These are phyloP conservation scores for Pythium periplocum DNA, from an alignment of 352 stramenopile genomes.

Conservation along the genomic window DNA sequence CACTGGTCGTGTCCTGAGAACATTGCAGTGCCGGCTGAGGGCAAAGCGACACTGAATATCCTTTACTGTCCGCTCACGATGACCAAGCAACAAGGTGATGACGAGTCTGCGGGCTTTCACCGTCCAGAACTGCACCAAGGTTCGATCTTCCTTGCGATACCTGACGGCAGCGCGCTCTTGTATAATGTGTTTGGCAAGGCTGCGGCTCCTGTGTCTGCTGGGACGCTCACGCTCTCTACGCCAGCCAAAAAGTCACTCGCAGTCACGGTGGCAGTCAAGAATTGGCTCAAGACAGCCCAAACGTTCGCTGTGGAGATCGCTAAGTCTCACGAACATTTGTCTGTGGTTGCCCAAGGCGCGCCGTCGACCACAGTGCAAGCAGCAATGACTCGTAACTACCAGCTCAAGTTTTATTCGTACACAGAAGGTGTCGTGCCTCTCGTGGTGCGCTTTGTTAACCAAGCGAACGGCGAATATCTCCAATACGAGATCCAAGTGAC, in stretches of 20 bases:
- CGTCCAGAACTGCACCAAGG: constrained; percentile 60
- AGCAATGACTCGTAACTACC: constrained; percentile 62
- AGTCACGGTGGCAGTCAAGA: constrained; percentile 73
- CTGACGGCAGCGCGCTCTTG: constrained; percentile 82
- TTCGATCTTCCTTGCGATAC: constrained; percentile 88
- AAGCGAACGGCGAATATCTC: constrained; percentile 81
- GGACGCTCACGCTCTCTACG: constrained; percentile 37
- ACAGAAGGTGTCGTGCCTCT: constrained; percentile 58
- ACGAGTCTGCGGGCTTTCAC: constrained; percentile 15
- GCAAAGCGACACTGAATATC: constrained; percentile 56
- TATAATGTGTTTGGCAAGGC: constrained; percentile 86
- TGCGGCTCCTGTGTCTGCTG: constrained; percentile 35
- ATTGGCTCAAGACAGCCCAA: constrained; percentile 86
- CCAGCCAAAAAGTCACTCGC: constrained; percentile 75
- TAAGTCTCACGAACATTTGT: constrained; percentile 27
- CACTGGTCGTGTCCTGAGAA: constrained; percentile 85
- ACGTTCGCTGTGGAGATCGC: constrained; percentile 69
- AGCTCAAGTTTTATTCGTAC: constrained; percentile 87
- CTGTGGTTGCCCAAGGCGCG: constrained; percentile 59
- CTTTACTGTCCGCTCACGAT: constrained; percentile 84
- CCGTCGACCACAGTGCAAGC: constrained; percentile 63
- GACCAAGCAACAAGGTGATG: constrained; percentile 37
- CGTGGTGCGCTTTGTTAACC: constrained; percentile 77
- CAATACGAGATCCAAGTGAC: constrained; percentile 52
- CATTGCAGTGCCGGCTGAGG: constrained; percentile 69